These are phyloP conservation scores for Dipteronia dyeriana DNA, from an alignment of 345 rosid genomes.

Conservation along the genomic window DNA sequence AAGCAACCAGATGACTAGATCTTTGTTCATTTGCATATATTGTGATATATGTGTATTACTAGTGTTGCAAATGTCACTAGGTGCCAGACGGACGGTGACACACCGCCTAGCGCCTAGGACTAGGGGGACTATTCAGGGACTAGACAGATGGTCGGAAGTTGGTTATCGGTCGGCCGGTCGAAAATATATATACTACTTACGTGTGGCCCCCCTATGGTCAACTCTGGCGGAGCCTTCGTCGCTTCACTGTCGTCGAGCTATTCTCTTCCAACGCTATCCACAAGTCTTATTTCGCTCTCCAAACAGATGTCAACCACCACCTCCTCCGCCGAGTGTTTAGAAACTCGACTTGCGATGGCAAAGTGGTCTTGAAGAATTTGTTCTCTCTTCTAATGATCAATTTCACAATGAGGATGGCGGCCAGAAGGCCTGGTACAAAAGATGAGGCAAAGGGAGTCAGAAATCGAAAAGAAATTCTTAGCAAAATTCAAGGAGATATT, in stretches of 20 bases:
- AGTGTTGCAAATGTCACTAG: too few relatives aligned
- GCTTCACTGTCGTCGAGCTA: conserved; percentile 41
- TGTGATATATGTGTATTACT: too few relatives aligned
- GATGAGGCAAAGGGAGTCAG: conserved; percentile 25
- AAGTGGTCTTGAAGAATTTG: conserved; percentile 33
- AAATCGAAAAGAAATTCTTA: conserved; percentile 35
- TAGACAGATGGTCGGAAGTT: too few relatives aligned
- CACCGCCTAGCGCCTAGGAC: too few relatives aligned
- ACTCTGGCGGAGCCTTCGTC: conserved; percentile 53
- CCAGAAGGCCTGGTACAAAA: conserved; percentile 26
- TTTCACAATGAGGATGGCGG: conserved; percentile 32
- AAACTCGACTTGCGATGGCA: not conserved
- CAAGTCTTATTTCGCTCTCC: conserved; percentile 22
- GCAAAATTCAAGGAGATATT: conserved; percentile 46
- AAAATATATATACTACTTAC: conserved; percentile 12
- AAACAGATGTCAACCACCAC: conserved; percentile 29
- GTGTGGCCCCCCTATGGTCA: conserved; percentile 49
- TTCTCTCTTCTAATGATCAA: conserved; percentile 26
- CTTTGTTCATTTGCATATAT: too few relatives aligned
- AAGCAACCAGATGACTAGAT: too few relatives aligned
- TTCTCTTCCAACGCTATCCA: conserved; percentile 38
- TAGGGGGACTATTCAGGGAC: too few relatives aligned
- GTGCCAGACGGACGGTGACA: too few relatives aligned
- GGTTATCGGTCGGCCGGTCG: too few relatives aligned
- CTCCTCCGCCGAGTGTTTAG: conserved; percentile 30